Percentiles rank a stretch among this genome's conserved stretches.
Evolutionary conservation across 2,329 filamentous ascomycete species (phyloP).

Genomic region (Neofusicoccum sp.): DNA sequence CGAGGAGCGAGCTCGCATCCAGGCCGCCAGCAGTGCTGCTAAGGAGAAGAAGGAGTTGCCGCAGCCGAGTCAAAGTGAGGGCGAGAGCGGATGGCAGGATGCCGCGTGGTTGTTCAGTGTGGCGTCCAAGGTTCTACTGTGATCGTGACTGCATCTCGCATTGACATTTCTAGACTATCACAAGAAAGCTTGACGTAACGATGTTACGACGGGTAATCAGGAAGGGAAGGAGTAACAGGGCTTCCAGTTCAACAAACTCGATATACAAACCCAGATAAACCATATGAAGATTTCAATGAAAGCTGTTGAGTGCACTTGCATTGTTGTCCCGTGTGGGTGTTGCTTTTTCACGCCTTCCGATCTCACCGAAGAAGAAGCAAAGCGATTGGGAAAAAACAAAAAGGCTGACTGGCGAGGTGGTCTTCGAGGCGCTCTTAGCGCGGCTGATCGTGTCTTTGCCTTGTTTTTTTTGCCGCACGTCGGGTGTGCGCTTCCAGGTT

Average conservation of each 20-base stretch:
- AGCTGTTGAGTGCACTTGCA: neutral
- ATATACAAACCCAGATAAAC: neutral
- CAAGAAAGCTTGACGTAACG: slow-evolving; percentile 6
- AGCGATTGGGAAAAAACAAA: neutral
- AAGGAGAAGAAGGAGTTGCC: slow-evolving; percentile 27
- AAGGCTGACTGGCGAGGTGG: neutral
- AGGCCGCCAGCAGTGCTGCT: slow-evolving; percentile 23
- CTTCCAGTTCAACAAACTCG: neutral
- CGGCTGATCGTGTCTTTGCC: neutral
- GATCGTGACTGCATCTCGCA: slow-evolving; percentile 1
- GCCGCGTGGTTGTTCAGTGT: slow-evolving; percentile 61
- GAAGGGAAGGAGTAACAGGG: neutral
- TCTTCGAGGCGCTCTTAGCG: neutral
- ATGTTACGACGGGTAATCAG: neutral
- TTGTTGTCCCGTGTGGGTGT: neutral
- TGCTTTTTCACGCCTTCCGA: neutral
- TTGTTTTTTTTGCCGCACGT: neutral
- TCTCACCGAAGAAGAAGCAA: neutral
- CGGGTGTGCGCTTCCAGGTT: too few relatives aligned
- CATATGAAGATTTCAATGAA: neutral
- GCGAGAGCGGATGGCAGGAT: slow-evolving; percentile 59
- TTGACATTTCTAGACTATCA: neutral
- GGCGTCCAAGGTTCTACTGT: slow-evolving; percentile 49
- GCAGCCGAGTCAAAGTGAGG: slow-evolving; percentile 28
- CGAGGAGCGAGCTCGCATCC: slow-evolving; percentile 27